Evolutionary conservation across 2,329 filamentous ascomycete species (phyloP), one percentile per base, ranked within the genome.

Genomic region (Botrytis medusae): DNA sequence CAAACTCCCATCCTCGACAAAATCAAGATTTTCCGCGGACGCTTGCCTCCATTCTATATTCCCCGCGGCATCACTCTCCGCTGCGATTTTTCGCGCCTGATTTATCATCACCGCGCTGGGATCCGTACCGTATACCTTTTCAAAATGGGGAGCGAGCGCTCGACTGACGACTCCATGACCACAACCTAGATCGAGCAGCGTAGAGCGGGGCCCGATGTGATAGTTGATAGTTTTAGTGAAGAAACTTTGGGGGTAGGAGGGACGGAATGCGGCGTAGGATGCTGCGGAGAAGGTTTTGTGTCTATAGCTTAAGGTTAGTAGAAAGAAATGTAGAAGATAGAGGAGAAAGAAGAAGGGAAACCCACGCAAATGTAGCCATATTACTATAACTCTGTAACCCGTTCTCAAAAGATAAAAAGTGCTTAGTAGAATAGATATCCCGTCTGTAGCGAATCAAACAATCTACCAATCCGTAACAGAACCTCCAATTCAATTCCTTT

Each of bases 111-210:
- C 84, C 0, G 83, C 77, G 25, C 88, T 89, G 1, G 87, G 88
- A 79, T 92, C 89, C 67, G 87, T 84, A 44, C 85, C 89, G 40
- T 88, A 78, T 34, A 87, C 83, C 32, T 80, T 81, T 9, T 79
- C 80, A 80, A 91, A 91, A 75, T 83, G 80, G n/a, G 84, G 82
- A 67, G 85, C 84, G 44, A 92, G 82, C 40, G 84, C 84, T 12
- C 87, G 86, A 10, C 88, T 83, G 34, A 90, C 85, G 69, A 88
- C 82, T 34, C 89, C 90, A 74, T 90, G 89, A 4, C 90, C 90
- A 76, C 87, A 89, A 67, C 90, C 90, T n/a, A 92, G 82, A 78
- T 92, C 90, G 14, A 91, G 79, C 70, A 82, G 82, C 32, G 82
- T 78, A 4, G 78, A 79, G 16, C 79, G 74, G 77, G 82, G 32